A percentile compares a stretch with the other conserved stretches of the same genome.
phyloP scores from a whole-genome alignment of 225 moss, liverwort and hornwort genomes.

The Marchantia polymorpha region DNA sequence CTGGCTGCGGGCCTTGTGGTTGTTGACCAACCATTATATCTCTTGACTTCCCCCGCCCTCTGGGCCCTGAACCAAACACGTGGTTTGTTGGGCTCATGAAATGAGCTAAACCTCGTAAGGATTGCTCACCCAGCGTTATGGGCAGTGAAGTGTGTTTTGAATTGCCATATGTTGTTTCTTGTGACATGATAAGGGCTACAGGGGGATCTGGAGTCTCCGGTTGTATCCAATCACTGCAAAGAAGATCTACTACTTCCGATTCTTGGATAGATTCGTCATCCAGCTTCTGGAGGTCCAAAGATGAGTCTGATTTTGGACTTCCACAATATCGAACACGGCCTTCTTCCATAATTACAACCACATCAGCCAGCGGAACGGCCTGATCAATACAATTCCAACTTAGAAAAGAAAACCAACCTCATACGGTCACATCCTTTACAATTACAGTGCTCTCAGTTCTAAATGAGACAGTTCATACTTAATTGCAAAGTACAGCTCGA shows the following conservation, averaged over 20 bases:
- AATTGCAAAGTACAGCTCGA: neutral
- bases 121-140: slow-evolving; percentile 26
- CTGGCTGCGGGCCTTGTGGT: neutral
- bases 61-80: slow-evolving; percentile 25
- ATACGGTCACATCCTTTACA: too few species aligned
- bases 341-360: slow-evolving; percentile 68
- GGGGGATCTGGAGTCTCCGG: slow-evolving; percentile 17
- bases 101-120: slow-evolving; percentile 26
- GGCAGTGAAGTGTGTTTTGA: slow-evolving; percentile 11
- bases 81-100: slow-evolving; percentile 34
- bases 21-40: slow-evolving; percentile 12
- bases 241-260: slow-evolving; percentile 17
- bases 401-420: neutral
- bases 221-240: slow-evolving; percentile 16
- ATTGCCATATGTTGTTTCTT: slow-evolving; percentile 5
- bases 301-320: slow-evolving; percentile 34
- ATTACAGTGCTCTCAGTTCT: neutral
- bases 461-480: neutral
- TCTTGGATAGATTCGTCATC: slow-evolving; percentile 13
- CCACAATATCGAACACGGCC: slow-evolving; percentile 62
- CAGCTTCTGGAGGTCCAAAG: slow-evolving; percentile 17
- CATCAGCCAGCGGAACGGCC: slow-evolving; percentile 72
- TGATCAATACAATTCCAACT: slow-evolving; percentile 25
- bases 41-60: slow-evolving; percentile 9
- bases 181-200: slow-evolving; percentile 4